Evolutionary conservation across 192 early-diverging fungal species (phyloP).

Genomic region (Entomortierella chlamydospora): DNA sequence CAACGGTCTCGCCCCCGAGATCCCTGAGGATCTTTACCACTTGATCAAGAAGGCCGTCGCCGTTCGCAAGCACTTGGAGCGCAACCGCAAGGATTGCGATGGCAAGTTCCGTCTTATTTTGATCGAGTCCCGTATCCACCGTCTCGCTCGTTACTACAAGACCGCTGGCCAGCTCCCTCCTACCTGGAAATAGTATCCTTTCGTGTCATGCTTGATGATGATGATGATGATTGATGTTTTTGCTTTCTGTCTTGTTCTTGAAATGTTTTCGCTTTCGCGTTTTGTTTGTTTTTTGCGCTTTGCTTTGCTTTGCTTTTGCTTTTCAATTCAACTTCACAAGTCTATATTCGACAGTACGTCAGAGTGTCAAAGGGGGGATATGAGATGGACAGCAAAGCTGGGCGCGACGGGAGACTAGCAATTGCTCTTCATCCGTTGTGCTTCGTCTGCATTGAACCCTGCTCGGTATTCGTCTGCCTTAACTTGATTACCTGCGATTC

Average conservation of each 20-base stretch:
- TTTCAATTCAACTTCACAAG: neutral
- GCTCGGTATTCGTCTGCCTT: constrained; percentile 33
- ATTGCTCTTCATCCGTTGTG: neutral
- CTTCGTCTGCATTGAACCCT: constrained; percentile 25
- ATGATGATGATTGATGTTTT: neutral
- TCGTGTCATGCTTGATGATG: constrained; percentile 7
- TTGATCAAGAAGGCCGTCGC: constrained; percentile 99
- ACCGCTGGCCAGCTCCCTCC: constrained; percentile 94
- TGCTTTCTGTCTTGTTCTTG: neutral
- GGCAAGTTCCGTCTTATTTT: constrained; percentile 99
- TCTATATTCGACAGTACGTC: constrained; percentile 37
- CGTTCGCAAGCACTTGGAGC: constrained; percentile 99
- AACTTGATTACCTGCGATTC: constrained; percentile 21
- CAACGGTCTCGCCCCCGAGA: constrained; percentile 94
- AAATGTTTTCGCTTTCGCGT: neutral
- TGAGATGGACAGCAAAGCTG: constrained; percentile 13
- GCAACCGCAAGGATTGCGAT: constrained; percentile 98
- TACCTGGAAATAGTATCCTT: constrained; percentile 95
- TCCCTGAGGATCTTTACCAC: constrained; percentile 99
- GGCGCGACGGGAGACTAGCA: neutral
- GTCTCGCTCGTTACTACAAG: constrained; percentile 99
- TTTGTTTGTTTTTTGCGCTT: neutral
- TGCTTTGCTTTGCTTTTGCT: neutral
- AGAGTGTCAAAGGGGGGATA: constrained; percentile 18
- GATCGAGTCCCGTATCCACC: constrained; percentile 97